Evolutionary conservation across 1,139 yeast genomes (phyloP).

Genomic region (Magnusiomyces fungicola): DNA sequence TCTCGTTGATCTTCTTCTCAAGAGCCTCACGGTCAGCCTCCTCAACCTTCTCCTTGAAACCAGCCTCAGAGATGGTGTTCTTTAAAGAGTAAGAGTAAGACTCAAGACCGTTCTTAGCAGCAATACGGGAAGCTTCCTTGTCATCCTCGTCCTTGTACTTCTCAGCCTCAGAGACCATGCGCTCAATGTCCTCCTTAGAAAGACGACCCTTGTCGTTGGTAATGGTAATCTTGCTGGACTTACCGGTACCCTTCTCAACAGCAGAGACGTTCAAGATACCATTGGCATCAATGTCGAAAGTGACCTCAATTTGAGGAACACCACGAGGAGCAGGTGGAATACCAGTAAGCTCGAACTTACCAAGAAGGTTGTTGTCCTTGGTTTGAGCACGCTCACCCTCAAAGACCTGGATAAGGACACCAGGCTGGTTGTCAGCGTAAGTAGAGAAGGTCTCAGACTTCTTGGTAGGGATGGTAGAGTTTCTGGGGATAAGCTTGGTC

Average conservation of each 20-base stretch:
- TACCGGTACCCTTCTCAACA: slow-evolving; percentile 84
- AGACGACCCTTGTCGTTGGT: slow-evolving; percentile 95
- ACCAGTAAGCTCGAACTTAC: slow-evolving; percentile 87
- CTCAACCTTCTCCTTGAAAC: slow-evolving; percentile 74
- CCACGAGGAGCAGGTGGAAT: slow-evolving; percentile 96
- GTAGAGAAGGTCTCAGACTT: slow-evolving; percentile 88
- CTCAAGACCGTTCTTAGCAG: slow-evolving; percentile 82
- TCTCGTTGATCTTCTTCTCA: slow-evolving; percentile 76
- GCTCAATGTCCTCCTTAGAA: slow-evolving; percentile 87
- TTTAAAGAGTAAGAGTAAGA: slow-evolving; percentile 86
- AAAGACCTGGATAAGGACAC: slow-evolving; percentile 85
- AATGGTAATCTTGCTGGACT: slow-evolving; percentile 72
- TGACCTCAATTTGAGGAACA: slow-evolving; percentile 91
- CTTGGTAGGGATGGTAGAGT: slow-evolving; percentile 89
- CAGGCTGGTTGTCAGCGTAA: slow-evolving; percentile 90
- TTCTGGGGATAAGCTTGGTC: slow-evolving; percentile 86
- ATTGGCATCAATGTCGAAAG: slow-evolving; percentile 87
- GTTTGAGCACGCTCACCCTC: slow-evolving; percentile 94
- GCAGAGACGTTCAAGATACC: slow-evolving; percentile 93
- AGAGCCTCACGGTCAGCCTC: slow-evolving; percentile 73
- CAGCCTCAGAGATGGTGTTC: slow-evolving; percentile 73
- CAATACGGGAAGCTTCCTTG: slow-evolving; percentile 70
- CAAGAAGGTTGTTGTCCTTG: slow-evolving; percentile 88
- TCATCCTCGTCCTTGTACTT: slow-evolving; percentile 81
- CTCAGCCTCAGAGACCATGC: slow-evolving; percentile 91